phyloP scores from a whole-genome alignment of 1,139 yeast species.

The Magnusiomyces ingens region DNA sequence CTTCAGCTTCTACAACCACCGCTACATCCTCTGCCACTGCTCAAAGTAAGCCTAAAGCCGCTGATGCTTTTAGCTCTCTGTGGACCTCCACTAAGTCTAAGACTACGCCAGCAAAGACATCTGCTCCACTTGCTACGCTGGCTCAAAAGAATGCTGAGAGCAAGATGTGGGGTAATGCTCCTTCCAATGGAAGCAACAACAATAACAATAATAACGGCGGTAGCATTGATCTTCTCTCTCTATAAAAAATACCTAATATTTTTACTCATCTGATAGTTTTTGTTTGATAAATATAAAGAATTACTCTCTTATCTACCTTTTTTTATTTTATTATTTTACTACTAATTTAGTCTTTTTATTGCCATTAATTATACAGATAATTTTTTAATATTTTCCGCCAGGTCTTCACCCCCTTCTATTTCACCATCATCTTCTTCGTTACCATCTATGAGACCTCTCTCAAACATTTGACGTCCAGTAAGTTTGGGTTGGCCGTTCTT shows the following conservation, averaged over 20 bases:
- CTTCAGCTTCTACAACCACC: conserved; percentile 25
- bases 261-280: too few relatives aligned
- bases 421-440: conserved; percentile 44
- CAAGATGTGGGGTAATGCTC: conserved; percentile 30
- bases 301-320: too few relatives aligned
- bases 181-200: conserved; percentile 17
- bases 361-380: conserved; percentile 11
- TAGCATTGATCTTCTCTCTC: neutral
- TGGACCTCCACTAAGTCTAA: conserved; percentile 58
- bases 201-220: conserved; percentile 1
- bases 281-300: too few relatives aligned
- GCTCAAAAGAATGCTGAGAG: conserved; percentile 29
- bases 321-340: too few relatives aligned
- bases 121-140: conserved; percentile 23
- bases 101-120: conserved; percentile 31
- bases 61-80: conserved; percentile 77
- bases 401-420: conserved; percentile 17
- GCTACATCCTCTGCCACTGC: conserved; percentile 27
- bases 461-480: conserved; percentile 86
- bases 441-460: conserved; percentile 71
- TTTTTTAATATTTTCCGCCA: conserved; percentile 10
- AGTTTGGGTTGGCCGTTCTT: conserved; percentile 57
- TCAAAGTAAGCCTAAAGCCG: conserved; percentile 34
- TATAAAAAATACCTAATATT: too few relatives aligned
- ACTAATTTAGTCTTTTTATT: too few relatives aligned